phyloP scores from a whole-genome alignment of 257 asterid species.

The Agastache rugosa region DNA sequence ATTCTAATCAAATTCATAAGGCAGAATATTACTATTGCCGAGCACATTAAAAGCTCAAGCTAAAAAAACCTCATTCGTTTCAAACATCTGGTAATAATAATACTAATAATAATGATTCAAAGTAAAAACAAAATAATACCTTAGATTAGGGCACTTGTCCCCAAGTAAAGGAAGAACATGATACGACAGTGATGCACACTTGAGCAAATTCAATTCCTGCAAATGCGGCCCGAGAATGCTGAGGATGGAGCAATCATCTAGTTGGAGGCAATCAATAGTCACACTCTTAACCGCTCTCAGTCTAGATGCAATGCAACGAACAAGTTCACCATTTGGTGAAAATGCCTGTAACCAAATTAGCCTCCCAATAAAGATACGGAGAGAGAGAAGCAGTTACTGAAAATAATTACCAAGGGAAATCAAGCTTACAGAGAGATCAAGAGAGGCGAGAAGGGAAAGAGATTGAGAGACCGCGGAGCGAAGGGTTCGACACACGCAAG shows the following conservation, averaged over 20 bases:
- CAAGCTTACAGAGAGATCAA: conserved; percentile 71
- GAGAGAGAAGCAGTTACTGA: neutral
- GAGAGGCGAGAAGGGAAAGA: conserved; percentile 52
- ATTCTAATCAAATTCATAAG: neutral
- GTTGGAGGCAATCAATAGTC: conserved; percentile 66
- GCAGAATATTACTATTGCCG: neutral
- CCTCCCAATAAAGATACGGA: conserved; percentile 17
- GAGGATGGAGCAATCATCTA: conserved; percentile 51
- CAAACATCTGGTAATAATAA: neutral
- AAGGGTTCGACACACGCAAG: conserved; percentile 61
- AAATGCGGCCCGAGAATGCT: conserved; percentile 56
- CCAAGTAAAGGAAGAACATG: conserved; percentile 56
- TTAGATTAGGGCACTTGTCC: conserved; percentile 64
- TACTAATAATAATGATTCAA: neutral
- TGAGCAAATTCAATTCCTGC: conserved; percentile 66
- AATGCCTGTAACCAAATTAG: conserved; percentile 50
- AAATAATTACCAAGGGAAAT: neutral
- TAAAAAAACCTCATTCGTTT: conserved; percentile 9
- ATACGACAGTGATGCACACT: conserved; percentile 59
- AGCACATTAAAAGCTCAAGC: neutral
- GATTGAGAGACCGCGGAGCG: conserved; percentile 50
- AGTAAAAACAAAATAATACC: conserved; percentile 44
- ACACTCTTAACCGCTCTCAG: conserved; percentile 49
- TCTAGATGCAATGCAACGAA: conserved; percentile 49
- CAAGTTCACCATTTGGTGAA: conserved; percentile 56